Conservation (phyloP, 2,329 filamentous ascomycete genomes). For the Aspergillus oerlinghausenensis region DNA sequence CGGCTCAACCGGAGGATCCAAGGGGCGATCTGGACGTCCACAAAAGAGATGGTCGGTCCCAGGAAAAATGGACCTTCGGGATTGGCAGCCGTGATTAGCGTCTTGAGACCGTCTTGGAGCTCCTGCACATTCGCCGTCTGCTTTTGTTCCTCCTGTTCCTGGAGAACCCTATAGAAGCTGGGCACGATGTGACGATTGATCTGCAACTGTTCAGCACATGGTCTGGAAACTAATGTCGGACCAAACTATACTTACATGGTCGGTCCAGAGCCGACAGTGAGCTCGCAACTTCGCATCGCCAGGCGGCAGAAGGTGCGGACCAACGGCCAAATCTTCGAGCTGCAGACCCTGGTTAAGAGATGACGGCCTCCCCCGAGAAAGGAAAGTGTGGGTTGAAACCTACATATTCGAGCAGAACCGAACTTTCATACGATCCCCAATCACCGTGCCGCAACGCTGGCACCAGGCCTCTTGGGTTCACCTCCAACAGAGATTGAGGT, state of each 20-base stretch:
- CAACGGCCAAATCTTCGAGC: constrained; percentile 68
- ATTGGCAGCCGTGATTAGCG: constrained; percentile 55
- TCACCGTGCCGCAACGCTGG: constrained; percentile 72
- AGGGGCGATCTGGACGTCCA: constrained; percentile 71
- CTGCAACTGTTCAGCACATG: constrained; percentile 37
- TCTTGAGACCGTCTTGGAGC: constrained; percentile 62
- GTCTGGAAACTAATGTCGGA: constrained; percentile 2
- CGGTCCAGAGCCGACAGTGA: constrained; percentile 72
- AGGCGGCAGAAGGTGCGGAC: constrained; percentile 59
- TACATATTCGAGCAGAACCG: constrained; percentile 80
- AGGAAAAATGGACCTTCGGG: constrained; percentile 65
- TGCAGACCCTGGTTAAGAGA: constrained; percentile 25
- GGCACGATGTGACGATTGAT: constrained; percentile 74
- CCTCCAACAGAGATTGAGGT: constrained; percentile 64
- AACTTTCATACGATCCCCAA: constrained; percentile 79
- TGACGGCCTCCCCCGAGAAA: neutral
- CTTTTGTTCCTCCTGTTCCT: constrained; percentile 56
- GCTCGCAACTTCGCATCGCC: constrained; percentile 64
- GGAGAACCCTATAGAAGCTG: constrained; percentile 68
- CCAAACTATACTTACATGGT: constrained; percentile 56
- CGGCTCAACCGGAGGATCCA: constrained; percentile 67
- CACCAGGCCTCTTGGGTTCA: constrained; percentile 71
- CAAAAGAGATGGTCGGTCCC: constrained; percentile 55
- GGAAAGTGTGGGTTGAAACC: constrained; percentile 20
- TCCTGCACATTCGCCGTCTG: constrained; percentile 57